Percentiles rank a stretch among this genome's conserved stretches.
Conservation (phyloP, 306 rosid genomes). For the Neltuma alba region DNA sequence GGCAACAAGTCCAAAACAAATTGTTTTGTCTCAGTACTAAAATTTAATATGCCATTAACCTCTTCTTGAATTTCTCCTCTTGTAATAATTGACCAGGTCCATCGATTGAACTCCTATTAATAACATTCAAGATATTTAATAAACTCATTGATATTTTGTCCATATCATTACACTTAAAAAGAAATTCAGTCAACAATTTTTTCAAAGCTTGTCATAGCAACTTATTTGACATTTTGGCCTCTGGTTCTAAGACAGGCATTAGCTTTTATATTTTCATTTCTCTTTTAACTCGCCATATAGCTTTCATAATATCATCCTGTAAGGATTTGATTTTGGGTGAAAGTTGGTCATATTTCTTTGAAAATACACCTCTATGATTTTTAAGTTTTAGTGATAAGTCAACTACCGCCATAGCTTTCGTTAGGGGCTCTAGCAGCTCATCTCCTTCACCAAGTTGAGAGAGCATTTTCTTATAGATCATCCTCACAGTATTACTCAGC, state of each 20-base stretch:
- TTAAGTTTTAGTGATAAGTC: conserved; percentile 59
- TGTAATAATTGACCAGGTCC: not conserved
- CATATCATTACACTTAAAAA: conserved; percentile 70
- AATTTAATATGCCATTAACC: conserved; percentile 60
- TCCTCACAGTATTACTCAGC: no score
- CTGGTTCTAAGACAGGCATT: conserved; percentile 59
- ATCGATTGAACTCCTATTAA: conserved; percentile 47
- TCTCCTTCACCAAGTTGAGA: no score
- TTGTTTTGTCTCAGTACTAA: conserved; percentile 75
- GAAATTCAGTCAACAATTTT: conserved; percentile 63
- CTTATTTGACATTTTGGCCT: conserved; percentile 52
- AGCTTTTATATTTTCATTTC: conserved; percentile 34
- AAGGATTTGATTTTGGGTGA: conserved; percentile 60
- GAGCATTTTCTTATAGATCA: no score
- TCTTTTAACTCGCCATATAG: conserved; percentile 54
- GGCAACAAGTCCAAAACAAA: conserved; percentile 61
- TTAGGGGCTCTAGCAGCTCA: conserved; percentile 60
- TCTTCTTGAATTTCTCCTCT: conserved; percentile 58
- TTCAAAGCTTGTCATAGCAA: conserved; percentile 40
- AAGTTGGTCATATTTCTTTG: conserved; percentile 49
- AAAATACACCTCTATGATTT: conserved; percentile 48
- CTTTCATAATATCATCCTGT: conserved; percentile 69
- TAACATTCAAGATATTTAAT: conserved; percentile 48
- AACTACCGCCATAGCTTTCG: conserved; percentile 84
- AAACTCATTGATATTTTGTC: conserved; percentile 60